A percentile compares a stretch with the other conserved stretches of the same genome.
phyloP scores from a whole-genome alignment of 768 basidiomycete genomes.

The Macrolepiota fuliginosa region DNA sequence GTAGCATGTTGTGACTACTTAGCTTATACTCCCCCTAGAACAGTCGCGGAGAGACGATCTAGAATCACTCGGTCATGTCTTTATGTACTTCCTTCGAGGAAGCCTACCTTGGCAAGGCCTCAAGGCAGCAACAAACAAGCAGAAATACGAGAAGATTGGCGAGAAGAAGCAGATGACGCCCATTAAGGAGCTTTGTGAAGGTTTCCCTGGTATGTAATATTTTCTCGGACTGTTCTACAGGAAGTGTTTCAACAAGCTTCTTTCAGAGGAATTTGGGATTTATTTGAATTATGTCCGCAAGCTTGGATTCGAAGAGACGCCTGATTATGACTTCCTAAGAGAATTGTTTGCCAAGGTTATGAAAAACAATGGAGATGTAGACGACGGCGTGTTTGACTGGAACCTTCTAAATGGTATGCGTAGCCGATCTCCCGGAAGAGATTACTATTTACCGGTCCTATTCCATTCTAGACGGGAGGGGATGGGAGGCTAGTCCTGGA shows the following conservation, averaged over 20 bases:
- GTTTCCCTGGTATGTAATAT: conserved; percentile 74
- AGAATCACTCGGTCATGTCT: conserved; percentile 98
- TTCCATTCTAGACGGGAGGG: conserved; percentile 67
- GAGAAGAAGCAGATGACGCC: conserved; percentile 99
- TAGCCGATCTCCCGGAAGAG: conserved; percentile 1
- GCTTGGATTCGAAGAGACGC: conserved; percentile 97
- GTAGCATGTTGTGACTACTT: conserved; percentile 3
- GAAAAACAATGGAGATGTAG: conserved; percentile 86
- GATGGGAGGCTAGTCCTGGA: conserved; percentile 76
- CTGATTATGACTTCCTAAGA: conserved; percentile 97
- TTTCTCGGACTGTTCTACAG: conserved; percentile 2
- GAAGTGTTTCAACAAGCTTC: conserved; percentile 13
- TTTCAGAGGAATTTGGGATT: conserved; percentile 93
- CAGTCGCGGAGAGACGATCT: conserved; percentile 95
- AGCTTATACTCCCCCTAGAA: conserved; percentile 40
- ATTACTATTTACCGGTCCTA: conserved; percentile 6
- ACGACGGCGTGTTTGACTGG: conserved; percentile 97
- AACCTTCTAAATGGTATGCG: conserved; percentile 78
- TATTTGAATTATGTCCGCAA: conserved; percentile 99
- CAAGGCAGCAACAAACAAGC: conserved; percentile 99
- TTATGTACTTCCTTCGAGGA: conserved; percentile 98
- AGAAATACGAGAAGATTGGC: conserved; percentile 99
- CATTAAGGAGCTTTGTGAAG: conserved; percentile 95
- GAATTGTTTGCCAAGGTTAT: conserved; percentile 94
- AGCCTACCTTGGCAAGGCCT: conserved; percentile 99